These are phyloP conservation scores for Mycena indigotica DNA, from an alignment of 768 basidiomycete species.

Conservation along the genomic window DNA sequence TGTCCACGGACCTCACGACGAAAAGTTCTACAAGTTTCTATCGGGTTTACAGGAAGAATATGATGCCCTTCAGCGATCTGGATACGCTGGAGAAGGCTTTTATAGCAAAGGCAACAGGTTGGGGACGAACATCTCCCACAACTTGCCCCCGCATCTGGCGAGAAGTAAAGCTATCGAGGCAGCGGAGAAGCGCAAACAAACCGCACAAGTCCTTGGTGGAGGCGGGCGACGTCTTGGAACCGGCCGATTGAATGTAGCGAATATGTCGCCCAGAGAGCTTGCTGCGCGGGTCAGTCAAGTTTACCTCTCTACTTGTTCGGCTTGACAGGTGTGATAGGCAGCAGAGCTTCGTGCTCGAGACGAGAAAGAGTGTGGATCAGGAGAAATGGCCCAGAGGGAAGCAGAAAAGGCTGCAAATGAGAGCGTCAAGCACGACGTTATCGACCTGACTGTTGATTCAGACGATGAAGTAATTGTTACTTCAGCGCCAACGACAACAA, in stretches of 20 bases:
- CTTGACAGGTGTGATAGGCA: conserved; percentile 53
- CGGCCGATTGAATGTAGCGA: conserved; percentile 36
- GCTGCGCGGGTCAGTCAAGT: conserved; percentile 60
- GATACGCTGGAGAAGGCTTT: conserved; percentile 93
- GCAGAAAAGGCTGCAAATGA: conserved; percentile 70
- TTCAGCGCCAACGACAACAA: conserved; percentile 19
- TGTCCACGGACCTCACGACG: conserved; percentile 88
- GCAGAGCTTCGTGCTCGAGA: conserved; percentile 79
- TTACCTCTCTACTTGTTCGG: not conserved
- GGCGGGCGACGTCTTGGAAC: conserved; percentile 61
- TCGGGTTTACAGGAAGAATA: conserved; percentile 82
- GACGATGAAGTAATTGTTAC: conserved; percentile 39
- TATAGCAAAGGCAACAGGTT: conserved; percentile 71
- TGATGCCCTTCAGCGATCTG: conserved; percentile 72
- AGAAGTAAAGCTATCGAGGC: conserved; percentile 72
- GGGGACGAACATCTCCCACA: conserved; percentile 67
- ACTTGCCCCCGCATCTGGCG: conserved; percentile 67
- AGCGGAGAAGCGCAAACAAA: conserved; percentile 69
- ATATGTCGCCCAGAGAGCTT: conserved; percentile 67
- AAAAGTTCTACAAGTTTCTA: conserved; percentile 76
- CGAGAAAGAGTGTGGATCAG: conserved; percentile 74
- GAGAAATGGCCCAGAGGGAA: conserved; percentile 56
- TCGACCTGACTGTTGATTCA: conserved; percentile 56
- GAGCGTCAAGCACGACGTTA: conserved; percentile 60
- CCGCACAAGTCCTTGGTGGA: conserved; percentile 46